phyloP scores from a whole-genome alignment of 2,329 filamentous ascomycete genomes.

The Stachybotrys echinatus region DNA sequence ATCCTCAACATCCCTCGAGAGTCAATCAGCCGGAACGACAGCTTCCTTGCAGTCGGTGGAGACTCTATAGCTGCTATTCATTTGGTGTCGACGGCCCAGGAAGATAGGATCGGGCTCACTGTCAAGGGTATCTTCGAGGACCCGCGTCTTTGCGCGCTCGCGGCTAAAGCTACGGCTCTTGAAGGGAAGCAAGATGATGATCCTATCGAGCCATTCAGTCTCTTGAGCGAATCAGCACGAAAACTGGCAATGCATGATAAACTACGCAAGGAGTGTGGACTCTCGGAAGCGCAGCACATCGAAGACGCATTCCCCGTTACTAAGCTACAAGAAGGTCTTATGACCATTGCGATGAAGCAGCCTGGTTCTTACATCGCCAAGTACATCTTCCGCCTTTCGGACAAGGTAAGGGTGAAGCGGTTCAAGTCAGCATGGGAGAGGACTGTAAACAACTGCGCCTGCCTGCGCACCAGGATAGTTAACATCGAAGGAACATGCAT shows the following conservation, averaged over 20 bases:
- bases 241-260: neutral
- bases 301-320: conserved; percentile 10
- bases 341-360: conserved; percentile 8
- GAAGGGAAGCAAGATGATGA: neutral
- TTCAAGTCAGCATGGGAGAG: conserved; percentile 10
- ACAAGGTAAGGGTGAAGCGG: neutral
- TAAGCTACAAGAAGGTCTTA: conserved; percentile 9
- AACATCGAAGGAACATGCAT: conserved; percentile 4
- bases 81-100: conserved; percentile 5
- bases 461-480: conserved; percentile 10
- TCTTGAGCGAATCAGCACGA: neutral
- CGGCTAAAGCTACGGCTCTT: neutral
- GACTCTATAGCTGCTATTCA: conserved; percentile 19
- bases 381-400: neutral
- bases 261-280: neutral
- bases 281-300: neutral
- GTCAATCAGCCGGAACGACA: conserved; percentile 21
- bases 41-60: conserved; percentile 20
- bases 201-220: neutral
- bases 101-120: conserved; percentile 2
- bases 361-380: conserved; percentile 6
- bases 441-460: neutral
- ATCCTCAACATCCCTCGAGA: conserved; percentile 1
- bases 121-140: conserved; percentile 8
- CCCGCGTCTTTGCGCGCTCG: conserved; percentile 8